Evolutionary conservation across 192 early-diverging fungal genomes (phyloP).

Genomic region (Podila horticola): DNA sequence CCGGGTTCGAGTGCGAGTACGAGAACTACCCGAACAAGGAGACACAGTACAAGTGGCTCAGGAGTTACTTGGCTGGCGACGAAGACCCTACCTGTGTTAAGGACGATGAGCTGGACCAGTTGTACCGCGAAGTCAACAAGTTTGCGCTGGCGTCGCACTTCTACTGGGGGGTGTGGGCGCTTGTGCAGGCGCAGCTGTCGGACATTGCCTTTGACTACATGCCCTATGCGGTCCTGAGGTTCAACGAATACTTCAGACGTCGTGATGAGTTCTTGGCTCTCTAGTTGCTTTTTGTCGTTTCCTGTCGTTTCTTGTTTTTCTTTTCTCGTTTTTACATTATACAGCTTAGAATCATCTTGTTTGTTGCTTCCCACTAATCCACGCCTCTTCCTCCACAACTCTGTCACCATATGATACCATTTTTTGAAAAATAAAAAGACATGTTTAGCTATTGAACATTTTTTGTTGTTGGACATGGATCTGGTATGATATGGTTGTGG

Average conservation of each 20-base stretch:
- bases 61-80: slow-evolving; percentile 66
- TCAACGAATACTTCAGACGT: slow-evolving; percentile 79
- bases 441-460: too few species aligned
- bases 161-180: slow-evolving; percentile 89
- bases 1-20: slow-evolving; percentile 95
- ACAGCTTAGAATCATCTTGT: background rate
- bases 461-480: too few species aligned
- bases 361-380: slow-evolving; percentile 57
- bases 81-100: slow-evolving; percentile 26
- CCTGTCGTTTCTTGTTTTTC: background rate
- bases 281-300: background rate
- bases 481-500: too few species aligned
- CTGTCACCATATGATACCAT: too few species aligned
- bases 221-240: slow-evolving; percentile 84
- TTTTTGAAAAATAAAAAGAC: too few species aligned
- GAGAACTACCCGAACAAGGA: slow-evolving; percentile 78
- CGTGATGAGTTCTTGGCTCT: slow-evolving; percentile 59
- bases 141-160: slow-evolving; percentile 92
- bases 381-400: too few species aligned
- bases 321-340: background rate
- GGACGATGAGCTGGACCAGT: slow-evolving; percentile 61
- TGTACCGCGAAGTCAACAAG: slow-evolving; percentile 82
- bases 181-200: slow-evolving; percentile 84
- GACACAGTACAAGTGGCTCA: slow-evolving; percentile 81
- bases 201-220: slow-evolving; percentile 97